Base-by-base conservation (phyloP, 805 yeast genomes). In the Schwanniomyces occidentalis region DNA sequence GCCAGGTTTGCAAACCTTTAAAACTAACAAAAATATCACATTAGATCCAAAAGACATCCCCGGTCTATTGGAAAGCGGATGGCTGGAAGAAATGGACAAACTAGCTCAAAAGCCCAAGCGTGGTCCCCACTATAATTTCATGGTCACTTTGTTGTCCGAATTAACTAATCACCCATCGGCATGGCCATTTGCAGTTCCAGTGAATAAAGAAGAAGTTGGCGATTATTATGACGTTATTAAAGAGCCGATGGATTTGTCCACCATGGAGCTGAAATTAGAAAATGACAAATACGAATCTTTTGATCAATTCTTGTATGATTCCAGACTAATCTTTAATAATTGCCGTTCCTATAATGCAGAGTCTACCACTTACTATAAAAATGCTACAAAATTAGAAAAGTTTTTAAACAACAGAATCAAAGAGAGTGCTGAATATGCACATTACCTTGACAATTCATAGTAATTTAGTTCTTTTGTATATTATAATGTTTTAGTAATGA, bases 31-130 rank as follows among this genome's bases (percentile, higher is more conserved):
- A 64, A 52, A 76, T 75, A 31, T 46, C 6, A 37, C 34, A 12
- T 55, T 86, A n/a, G 89, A 88, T 51, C 95, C 98, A 5, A 67
- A 69, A 10, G 71, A 65, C 27, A 88, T 93, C 14, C 98, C 99
- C 0, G 99, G 99, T 0, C 69, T 93, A 32, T 73, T 76, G 45
- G 98, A 90, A 56, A 85, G 95, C 4, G 99, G 99, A 0, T 93
- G 99, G 99, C 86, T 95, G 20, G 93, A 91, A 23, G 99, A 91
- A 58, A 90, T 93, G 95, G 99, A 93, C 58, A 91, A 88, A 48
- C 66, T 93, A 40, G 98, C 98, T 0, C 91, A 95, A 52, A 78
- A 88, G 53, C 98, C 99, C 2, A 88, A 89, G 57, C 71, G 96
- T 37, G 87, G 95, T 2, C 96, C 97, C 7, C 97, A 93, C 64